Evolutionary conservation across 2,329 filamentous ascomycete genomes (phyloP).

Genomic region (Neofusicoccum kwambonambiense): DNA sequence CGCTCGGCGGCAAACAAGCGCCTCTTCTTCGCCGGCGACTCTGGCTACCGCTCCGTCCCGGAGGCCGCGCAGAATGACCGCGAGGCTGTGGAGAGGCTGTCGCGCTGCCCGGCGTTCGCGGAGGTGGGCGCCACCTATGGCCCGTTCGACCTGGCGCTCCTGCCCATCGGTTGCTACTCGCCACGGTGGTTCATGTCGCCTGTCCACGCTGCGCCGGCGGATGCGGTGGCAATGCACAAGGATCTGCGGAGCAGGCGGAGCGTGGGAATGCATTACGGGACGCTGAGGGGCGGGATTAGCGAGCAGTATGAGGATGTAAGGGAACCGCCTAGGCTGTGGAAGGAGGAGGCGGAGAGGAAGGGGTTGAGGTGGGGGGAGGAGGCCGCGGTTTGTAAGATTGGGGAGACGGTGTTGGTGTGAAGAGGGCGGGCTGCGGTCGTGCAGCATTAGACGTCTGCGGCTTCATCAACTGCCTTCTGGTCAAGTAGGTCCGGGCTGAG

Average conservation of each 20-base stretch:
- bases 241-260: slow-evolving; percentile 48
- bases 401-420: slow-evolving; percentile 46
- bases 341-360: slow-evolving; percentile 43
- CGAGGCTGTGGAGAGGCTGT: slow-evolving; percentile 34
- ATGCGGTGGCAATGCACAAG: slow-evolving; percentile 48
- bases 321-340: slow-evolving; percentile 48
- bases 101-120: slow-evolving; percentile 49
- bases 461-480: no score
- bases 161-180: slow-evolving; percentile 51
- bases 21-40: slow-evolving; percentile 49
- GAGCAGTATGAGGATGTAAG: slow-evolving; percentile 50
- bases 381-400: slow-evolving; percentile 45
- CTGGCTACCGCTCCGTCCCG: slow-evolving; percentile 45
- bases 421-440: no score
- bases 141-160: slow-evolving; percentile 49
- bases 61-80: slow-evolving; percentile 30
- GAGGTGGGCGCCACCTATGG: slow-evolving; percentile 48
- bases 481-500: no score
- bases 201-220: slow-evolving; percentile 49
- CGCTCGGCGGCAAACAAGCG: neutral
- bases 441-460: no score
- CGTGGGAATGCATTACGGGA: slow-evolving; percentile 55
- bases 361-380: slow-evolving; percentile 40
- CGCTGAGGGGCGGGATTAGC: slow-evolving; percentile 46
- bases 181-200: slow-evolving; percentile 46